Evolutionary conservation across 345 rosid species (phyloP), one percentile per base, ranked within the genome.

Genomic region (Citrus inodora): DNA sequence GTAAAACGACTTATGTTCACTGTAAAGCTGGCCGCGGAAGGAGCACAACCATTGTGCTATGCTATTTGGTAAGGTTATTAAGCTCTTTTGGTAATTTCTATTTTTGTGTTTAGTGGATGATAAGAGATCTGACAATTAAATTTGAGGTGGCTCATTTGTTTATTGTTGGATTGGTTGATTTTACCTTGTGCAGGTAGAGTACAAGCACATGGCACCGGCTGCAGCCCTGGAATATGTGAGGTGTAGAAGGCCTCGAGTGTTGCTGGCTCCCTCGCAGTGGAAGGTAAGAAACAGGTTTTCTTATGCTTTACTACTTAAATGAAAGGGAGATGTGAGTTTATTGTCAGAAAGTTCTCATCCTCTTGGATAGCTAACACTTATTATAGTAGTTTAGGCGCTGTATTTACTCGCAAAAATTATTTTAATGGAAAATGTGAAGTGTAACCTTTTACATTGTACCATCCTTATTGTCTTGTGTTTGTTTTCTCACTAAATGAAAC

Each of bases 11-110:
- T 4, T 92, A 92, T 72, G 98, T 93, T 40, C 98, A 95, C 80
- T 95, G 98, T 83, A 95, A 95, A 84, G 98, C 98, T 80, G 98
- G 98, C 37, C 88, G 97, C 9, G 98, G 98, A 85, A 87, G 98
- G 83, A 95, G 98, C 85, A 93, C 98, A 2, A 92, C 95, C 9
- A 86, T 95, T 78, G 96, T 92, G 83, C 97, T 95, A 63, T 93
- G 97, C 76, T 93, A 93, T 84, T 85, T 95, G 91, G 98, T 83
- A 82, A 51, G 28, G 74, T 65, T 32, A n/a, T 37, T 72, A 17
- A 30, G 71, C 22, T 25, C 35, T 60, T 51, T 27, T 67, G 11
- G 21, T 5, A 61, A 9, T 67, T 22, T 3, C 0, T 16, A 9
- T 27, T 59, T 40, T 53, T 76, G 4, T 32, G 30, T 5, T 33